These are phyloP conservation scores for Polyporus tsugae DNA, from an alignment of 1,284 basidiomycete genomes.

Conservation along the genomic window DNA sequence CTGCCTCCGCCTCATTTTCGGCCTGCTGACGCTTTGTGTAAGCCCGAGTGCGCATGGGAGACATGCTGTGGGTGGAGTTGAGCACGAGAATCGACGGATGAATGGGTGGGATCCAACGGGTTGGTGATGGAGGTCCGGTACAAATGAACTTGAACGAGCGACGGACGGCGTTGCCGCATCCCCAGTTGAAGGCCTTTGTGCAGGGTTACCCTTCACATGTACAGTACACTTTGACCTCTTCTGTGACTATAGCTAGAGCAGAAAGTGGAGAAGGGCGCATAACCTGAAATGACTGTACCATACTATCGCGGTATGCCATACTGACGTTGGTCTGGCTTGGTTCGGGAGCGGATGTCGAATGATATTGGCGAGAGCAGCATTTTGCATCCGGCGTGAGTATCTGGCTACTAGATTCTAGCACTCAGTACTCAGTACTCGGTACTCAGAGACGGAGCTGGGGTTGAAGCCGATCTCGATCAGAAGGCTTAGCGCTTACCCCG, in stretches of 20 bases:
- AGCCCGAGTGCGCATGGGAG: neutral
- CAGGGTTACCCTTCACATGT: neutral
- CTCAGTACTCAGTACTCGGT: too few relatives aligned
- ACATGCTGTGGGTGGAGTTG: neutral
- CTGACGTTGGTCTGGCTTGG: neutral
- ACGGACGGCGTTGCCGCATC: neutral
- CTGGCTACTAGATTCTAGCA: too few relatives aligned
- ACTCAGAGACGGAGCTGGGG: neutral
- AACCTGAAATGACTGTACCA: too few relatives aligned
- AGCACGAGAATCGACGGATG: neutral
- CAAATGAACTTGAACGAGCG: neutral
- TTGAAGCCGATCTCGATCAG: constrained; percentile 7
- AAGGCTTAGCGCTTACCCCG: neutral
- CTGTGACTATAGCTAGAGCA: too few relatives aligned
- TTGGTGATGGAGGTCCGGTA: neutral
- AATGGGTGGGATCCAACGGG: neutral
- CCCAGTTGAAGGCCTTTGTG: neutral
- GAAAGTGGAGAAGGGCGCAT: neutral
- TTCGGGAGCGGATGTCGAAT: neutral
- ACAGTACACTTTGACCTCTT: too few relatives aligned
- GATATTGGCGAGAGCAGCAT: neutral
- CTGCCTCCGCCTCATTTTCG: neutral
- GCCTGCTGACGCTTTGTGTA: constrained; percentile 3
- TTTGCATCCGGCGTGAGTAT: too few relatives aligned
- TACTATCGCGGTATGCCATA: too few relatives aligned